phyloP scores from a whole-genome alignment of 257 asterid genomes.

The Nicotiana benthamiana region DNA sequence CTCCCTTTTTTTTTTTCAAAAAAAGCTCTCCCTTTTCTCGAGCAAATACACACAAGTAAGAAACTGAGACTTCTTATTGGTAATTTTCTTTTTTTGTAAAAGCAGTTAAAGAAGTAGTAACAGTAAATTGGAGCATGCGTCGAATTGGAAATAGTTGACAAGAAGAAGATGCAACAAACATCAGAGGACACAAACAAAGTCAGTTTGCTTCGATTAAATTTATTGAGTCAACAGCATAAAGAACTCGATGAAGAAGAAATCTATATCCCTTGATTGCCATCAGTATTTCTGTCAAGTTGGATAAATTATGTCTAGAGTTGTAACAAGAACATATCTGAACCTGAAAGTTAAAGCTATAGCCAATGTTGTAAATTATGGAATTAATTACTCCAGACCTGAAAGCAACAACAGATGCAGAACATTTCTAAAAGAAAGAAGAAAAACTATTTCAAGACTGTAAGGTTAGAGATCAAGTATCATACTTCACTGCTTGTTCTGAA shows the following conservation, averaged over 20 bases:
- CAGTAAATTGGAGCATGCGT: background rate
- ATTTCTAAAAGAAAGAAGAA: background rate
- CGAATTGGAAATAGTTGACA: background rate
- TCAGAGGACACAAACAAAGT: background rate
- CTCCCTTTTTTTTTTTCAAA: too few relatives aligned
- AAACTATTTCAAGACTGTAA: too few relatives aligned
- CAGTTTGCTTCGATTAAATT: background rate
- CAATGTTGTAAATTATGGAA: background rate
- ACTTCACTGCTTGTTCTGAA: constrained; percentile 7
- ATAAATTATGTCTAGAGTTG: background rate
- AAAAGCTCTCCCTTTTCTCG: too few relatives aligned
- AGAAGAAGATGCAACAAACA: background rate
- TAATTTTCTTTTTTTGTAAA: too few relatives aligned
- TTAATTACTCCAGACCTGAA: background rate
- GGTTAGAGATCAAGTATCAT: background rate
- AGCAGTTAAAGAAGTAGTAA: too few relatives aligned
- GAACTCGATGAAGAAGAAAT: background rate
- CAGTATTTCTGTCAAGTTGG: background rate
- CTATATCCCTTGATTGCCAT: background rate
- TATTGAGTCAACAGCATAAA: background rate
- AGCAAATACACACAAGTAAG: too few relatives aligned
- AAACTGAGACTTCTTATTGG: too few relatives aligned
- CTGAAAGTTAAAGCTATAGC: background rate
- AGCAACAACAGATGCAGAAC: background rate
- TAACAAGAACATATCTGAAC: background rate